phyloP scores from a whole-genome alignment of 179 eudicot genomes.

The Dionaea muscipula region DNA sequence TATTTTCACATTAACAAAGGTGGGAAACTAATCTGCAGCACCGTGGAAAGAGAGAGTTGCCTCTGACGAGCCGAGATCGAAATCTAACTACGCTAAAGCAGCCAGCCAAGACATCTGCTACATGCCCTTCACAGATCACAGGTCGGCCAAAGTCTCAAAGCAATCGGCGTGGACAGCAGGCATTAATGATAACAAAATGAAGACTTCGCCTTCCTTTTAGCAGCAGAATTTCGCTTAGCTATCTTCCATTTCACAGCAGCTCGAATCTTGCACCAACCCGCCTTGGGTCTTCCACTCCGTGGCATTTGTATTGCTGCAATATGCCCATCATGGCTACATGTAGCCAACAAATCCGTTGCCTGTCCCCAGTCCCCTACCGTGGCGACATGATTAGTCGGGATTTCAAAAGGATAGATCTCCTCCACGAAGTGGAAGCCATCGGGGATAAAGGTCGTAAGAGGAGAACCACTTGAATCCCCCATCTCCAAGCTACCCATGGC shows the following conservation, averaged over 20 bases:
- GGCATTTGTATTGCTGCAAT: conserved; percentile 15
- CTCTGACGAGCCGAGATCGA: no score
- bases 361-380: conserved; percentile 22
- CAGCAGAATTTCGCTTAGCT: conserved; percentile 31
- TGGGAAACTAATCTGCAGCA: no score
- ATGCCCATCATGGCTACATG: conserved; percentile 16
- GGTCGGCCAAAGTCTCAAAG: no score
- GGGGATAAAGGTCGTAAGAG: conserved; percentile 13
- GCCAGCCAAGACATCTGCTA: no score
- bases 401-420: conserved; percentile 19
- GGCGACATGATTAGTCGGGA: conserved; percentile 8
- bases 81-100: no score
- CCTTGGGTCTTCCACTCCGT: conserved; percentile 27
- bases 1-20: no score
- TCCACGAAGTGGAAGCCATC: conserved; percentile 7
- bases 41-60: no score
- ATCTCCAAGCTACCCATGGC: conserved; percentile 14
- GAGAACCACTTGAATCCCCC: conserved; percentile 15
- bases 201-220: conserved; percentile 19
- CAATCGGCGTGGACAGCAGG: background rate
- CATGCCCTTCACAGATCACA: no score
- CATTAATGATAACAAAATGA: conserved; percentile 9
- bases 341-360: conserved; percentile 19
- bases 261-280: conserved; percentile 53
- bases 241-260: conserved; percentile 60